These are phyloP conservation scores for Magnolia kwangsiensis DNA, from an alignment of 164 flowering plant species.

Conservation along the genomic window DNA sequence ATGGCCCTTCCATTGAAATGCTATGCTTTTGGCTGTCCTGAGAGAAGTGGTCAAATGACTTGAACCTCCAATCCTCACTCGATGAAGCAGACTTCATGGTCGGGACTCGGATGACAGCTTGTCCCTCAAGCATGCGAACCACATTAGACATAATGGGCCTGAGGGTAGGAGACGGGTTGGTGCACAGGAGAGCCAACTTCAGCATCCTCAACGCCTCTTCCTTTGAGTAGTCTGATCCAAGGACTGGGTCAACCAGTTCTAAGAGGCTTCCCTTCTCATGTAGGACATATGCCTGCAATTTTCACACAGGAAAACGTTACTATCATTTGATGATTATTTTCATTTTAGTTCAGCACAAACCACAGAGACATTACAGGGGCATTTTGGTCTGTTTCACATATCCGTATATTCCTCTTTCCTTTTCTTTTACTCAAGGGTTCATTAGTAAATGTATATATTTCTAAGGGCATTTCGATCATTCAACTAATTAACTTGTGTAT, in stretches of 20 bases:
- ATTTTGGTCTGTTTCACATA: neutral
- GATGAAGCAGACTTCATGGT: conserved; percentile 4
- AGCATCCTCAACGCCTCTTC: conserved; percentile 21
- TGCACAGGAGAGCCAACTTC: conserved; percentile 24
- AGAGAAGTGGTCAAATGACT: conserved; percentile 32
- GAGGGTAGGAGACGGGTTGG: conserved; percentile 24
- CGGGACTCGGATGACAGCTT: conserved; percentile 15
- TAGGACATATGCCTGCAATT: conserved; percentile 22
- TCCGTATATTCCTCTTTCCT: neutral
- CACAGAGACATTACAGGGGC: neutral
- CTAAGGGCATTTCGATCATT: too few species aligned
- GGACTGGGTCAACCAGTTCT: conserved; percentile 18
- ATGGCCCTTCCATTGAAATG: conserved; percentile 38
- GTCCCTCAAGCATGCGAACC: conserved; percentile 30
- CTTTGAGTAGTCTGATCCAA: conserved; percentile 15
- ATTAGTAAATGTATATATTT: too few species aligned
- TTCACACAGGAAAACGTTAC: neutral
- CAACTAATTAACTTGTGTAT: too few species aligned
- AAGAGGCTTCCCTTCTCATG: conserved; percentile 19
- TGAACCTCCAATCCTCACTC: conserved; percentile 31
- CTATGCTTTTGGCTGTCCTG: conserved; percentile 25
- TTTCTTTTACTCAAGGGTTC: too few species aligned
- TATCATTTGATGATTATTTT: neutral
- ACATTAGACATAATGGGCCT: conserved; percentile 26
- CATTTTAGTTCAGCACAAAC: neutral